Base-by-base conservation (phyloP, 345 rosid species). In the Heritiera fomes region DNA sequence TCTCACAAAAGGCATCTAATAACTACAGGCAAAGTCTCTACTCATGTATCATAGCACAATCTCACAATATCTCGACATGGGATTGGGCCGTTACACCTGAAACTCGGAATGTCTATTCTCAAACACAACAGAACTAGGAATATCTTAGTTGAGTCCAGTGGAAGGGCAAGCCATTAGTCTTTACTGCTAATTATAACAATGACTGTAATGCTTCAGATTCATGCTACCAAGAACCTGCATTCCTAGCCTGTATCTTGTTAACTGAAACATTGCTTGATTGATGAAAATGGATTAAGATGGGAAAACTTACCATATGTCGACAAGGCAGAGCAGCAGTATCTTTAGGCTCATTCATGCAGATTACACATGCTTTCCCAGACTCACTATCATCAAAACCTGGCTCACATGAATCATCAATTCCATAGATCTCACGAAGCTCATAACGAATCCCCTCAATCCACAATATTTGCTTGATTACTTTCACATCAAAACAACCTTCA, bases 271-370 rank as follows among this genome's bases (percentile, higher is more conserved):
- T 65, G 49, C 47, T 17, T 65, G 13, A 17, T 6, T 17, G 4
- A 2, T 28, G 71, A 69, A 69, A 69, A 69, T 11, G 53, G 17
- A 23, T 69, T 69, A 23, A 8, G 40, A 47, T 13, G 58, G 56
- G 58, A 13, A 75, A 30, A 43, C 85, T 86, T 68, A 88, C 91
- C 89, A 89, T 80, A 81, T 89, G 88, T 67, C 90, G 75, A 73
- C 91, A 87, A 77, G 88, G 89, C 69, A 89, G 60, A 78, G 81
- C 78, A 40, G 85, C 80, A 0, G 89, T 88, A 73, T 82, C 85
- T 77, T 81, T 85, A 7, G 88, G 91, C 75, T 87, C 87, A 7
- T 82, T 82, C 83, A 84, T 75, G 85, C 90, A 89, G 62, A 89
- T 87, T 49, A 84, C 80, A 66, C 91, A 87, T 81, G 83, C 87